Base-by-base conservation (phyloP, 2,329 filamentous ascomycete genomes). In the Rhynchosporium secalis region DNA sequence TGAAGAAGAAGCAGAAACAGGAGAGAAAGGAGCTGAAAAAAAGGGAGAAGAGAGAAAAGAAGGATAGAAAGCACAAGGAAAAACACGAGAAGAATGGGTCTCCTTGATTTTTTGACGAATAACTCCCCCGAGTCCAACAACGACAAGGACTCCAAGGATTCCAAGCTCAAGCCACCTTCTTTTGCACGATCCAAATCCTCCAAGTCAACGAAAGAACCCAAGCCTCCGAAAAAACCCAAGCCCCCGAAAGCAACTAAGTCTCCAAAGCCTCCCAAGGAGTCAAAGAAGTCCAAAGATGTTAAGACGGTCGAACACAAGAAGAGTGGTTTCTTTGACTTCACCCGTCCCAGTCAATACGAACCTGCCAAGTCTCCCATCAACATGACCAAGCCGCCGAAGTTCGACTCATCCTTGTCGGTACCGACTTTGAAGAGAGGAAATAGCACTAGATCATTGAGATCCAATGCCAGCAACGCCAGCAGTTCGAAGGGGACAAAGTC, bases 121-220 rank as follows among this genome's bases (percentile, higher is more conserved):
- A 31, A 52, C 48, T 26, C 13, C 31, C 31, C 31, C 29, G 31
- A 52, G 13, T 38, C 48, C 31, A 52, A 38, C 8, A 31, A 52
- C 15, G 48, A n/a, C 48, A 38, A 52, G 48, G 38, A 52, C 4
- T 26, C 31, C 52, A 55, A 55, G 3, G 40, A 55, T 26, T 41
- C 36, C 20, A 55, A 55, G 15, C n/a, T 7, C 9, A 52, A 36
- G 31, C 48, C 48, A 38, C 48, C 48, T 3, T 4, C 47, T 29
- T 15, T 52, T 31, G 31, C 33, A 15, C 52, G 40, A 26, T 43
- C 52, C 20, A 55, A 55, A 12, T 55, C 52, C 12, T 41, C 52
- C 1, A 43, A 41, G 12, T 55, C 52, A 7, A 43, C 9, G 20
- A 55, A 55, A 31, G 28, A 43, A 12, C 29, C 10, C 20, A 57